phyloP scores from a whole-genome alignment of 306 rosid species.

The Sesbania bispinosa region DNA sequence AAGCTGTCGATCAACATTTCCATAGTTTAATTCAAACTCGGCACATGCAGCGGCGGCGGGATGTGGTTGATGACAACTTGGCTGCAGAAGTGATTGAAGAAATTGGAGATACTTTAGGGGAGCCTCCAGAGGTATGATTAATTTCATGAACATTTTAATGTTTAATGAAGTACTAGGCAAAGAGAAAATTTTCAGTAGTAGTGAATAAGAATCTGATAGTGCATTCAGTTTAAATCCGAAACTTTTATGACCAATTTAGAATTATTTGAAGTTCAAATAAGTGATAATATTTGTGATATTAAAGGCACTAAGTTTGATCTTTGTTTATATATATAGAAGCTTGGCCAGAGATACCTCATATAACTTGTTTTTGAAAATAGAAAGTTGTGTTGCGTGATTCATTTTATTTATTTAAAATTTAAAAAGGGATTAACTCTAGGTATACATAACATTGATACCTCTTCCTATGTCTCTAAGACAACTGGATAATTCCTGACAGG shows the following conservation, averaged over 20 bases:
- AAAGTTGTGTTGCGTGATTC: not conserved
- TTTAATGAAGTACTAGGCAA: constrained; percentile 1
- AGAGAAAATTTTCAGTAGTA: not conserved
- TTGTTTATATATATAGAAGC: constrained; percentile 3
- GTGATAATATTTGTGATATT: constrained; percentile 15
- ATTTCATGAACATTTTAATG: not conserved
- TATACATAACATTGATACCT: not conserved
- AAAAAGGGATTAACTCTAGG: not conserved
- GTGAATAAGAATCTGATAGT: not conserved
- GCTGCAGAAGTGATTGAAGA: constrained; percentile 91
- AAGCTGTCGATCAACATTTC: constrained; percentile 97
- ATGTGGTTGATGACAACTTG: constrained; percentile 84
- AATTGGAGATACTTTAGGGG: constrained; percentile 82
- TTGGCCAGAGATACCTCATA: not conserved
- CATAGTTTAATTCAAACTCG: constrained; percentile 90
- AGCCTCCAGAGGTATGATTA: constrained; percentile 87
- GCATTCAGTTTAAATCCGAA: not conserved
- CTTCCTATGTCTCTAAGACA: constrained; percentile 5
- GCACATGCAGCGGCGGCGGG: constrained; percentile 82
- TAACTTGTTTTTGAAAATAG: constrained; percentile 19
- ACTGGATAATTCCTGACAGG: constrained; percentile 40
- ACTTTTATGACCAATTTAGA: not conserved
- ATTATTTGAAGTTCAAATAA: constrained; percentile 13
- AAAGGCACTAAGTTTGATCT: not conserved
- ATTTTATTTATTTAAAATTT: not conserved